A percentile compares a stretch with the other conserved stretches of the same genome.
These are phyloP conservation scores for Hyphopichia buzzinii DNA, from an alignment of 1,139 yeast species.

Conservation along the genomic window DNA sequence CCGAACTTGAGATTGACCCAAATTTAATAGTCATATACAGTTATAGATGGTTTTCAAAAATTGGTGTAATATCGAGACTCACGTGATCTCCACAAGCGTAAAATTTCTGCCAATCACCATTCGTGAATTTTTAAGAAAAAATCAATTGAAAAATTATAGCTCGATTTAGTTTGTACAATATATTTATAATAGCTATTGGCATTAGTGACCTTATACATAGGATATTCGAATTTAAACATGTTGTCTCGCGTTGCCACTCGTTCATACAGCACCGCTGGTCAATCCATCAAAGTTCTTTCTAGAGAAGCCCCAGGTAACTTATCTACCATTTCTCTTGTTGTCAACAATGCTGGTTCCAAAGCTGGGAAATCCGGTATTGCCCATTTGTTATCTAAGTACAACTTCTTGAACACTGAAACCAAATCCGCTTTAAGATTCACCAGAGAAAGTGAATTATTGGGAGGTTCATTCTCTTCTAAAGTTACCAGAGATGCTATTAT, in stretches of 20 bases:
- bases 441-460: conserved; percentile 92
- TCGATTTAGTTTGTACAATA: background rate
- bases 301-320: conserved; percentile 60
- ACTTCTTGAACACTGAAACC: conserved; percentile 77
- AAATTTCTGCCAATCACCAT: conserved; percentile 17
- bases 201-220: background rate
- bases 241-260: conserved; percentile 46
- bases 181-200: no score
- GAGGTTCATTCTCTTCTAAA: conserved; percentile 69
- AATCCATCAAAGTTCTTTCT: conserved; percentile 43
- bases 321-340: conserved; percentile 67
- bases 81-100: no score
- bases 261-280: conserved; percentile 48
- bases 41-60: no score
- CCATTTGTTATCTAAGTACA: conserved; percentile 81
- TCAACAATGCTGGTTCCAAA: conserved; percentile 83
- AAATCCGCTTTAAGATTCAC: conserved; percentile 91
- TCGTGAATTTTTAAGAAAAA: conserved; percentile 13
- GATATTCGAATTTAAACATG: conserved; percentile 18
- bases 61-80: no score
- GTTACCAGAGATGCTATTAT: conserved; percentile 85
- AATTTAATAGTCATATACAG: conserved; percentile 16
- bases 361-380: conserved; percentile 77
- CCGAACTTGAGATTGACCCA: conserved; percentile 39
- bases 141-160: conserved; percentile 1